Conservation (phyloP, 208 protist genomes). For the Wallacemonas rigidus region DNA sequence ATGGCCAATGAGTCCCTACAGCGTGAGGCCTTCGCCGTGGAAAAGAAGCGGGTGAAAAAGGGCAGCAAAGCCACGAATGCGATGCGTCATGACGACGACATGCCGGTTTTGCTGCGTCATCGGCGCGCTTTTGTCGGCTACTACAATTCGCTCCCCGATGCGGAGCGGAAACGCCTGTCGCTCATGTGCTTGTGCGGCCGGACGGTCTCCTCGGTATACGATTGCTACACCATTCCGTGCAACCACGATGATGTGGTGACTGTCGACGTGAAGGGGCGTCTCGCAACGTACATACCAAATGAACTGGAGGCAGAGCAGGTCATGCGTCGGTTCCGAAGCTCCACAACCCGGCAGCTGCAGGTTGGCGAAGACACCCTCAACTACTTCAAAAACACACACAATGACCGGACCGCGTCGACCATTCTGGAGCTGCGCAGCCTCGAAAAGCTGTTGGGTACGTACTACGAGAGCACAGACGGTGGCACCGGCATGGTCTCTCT, state of each 20-base stretch:
- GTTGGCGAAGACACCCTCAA: constrained; percentile 87
- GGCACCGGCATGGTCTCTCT: constrained; percentile 92
- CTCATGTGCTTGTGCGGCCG: constrained; percentile 82
- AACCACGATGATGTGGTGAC: constrained; percentile 80
- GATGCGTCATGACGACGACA: constrained; percentile 44
- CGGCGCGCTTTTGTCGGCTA: constrained; percentile 82
- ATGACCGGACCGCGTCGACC: constrained; percentile 69
- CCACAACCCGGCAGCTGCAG: constrained; percentile 81
- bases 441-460: constrained; percentile 92
- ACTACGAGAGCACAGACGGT: constrained; percentile 91
- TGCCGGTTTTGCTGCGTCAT: constrained; percentile 81
- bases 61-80: constrained; percentile 24
- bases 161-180: constrained; percentile 70
- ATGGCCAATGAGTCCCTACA: constrained; percentile 82
- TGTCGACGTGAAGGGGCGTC: constrained; percentile 70
- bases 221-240: constrained; percentile 82
- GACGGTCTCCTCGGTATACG: constrained; percentile 67
- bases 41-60: constrained; percentile 35
- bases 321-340: constrained; percentile 81
- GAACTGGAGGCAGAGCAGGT: constrained; percentile 85
- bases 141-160: constrained; percentile 74
- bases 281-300: constrained; percentile 71
- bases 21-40: constrained; percentile 49
- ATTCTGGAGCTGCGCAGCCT: constrained; percentile 87
- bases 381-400: constrained; percentile 86